Evolutionary conservation across 805 yeast species (phyloP).

Genomic region (Pichia kluyveri): DNA sequence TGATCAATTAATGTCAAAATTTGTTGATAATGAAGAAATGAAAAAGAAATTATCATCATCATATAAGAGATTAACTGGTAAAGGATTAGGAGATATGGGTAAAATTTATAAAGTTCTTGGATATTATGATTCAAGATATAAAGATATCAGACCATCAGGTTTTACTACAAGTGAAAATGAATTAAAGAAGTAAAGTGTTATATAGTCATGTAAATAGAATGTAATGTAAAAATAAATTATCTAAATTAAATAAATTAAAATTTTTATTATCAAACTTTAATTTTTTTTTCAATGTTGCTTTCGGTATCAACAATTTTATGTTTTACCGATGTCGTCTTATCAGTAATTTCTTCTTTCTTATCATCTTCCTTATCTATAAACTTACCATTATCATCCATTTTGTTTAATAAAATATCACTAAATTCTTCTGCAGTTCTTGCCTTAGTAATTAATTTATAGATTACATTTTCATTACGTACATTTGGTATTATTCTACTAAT

Average conservation of each 20-base stretch:
- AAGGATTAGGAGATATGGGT: slow-evolving; percentile 63
- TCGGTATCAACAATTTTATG: slow-evolving; percentile 1
- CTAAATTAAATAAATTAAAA: too few species aligned
- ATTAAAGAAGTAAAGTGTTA: background rate
- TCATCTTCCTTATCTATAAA: slow-evolving; percentile 7
- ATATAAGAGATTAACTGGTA: slow-evolving; percentile 55
- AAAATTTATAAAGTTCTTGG: slow-evolving; percentile 65
- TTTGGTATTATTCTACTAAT: slow-evolving; percentile 64
- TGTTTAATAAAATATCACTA: slow-evolving; percentile 24
- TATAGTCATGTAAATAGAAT: too few species aligned
- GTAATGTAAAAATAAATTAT: too few species aligned
- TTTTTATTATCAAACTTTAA: background rate
- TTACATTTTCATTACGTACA: slow-evolving; percentile 24
- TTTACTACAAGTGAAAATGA: slow-evolving; percentile 24
- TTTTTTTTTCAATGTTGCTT: background rate
- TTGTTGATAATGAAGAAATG: slow-evolving; percentile 32
- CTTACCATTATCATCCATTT: slow-evolving; percentile 30
- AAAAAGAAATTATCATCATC: slow-evolving; percentile 46
- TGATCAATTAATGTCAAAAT: slow-evolving; percentile 38
- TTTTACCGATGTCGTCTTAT: background rate
- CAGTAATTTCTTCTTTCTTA: background rate
- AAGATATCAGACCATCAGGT: slow-evolving; percentile 39
- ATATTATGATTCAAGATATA: slow-evolving; percentile 33
- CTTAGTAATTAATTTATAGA: slow-evolving; percentile 48
- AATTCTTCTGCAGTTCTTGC: slow-evolving; percentile 49